Evolutionary conservation across 192 early-diverging fungal genomes (phyloP), one percentile per base, ranked within the genome.

Genomic region (Entophlyctis helioformis): DNA sequence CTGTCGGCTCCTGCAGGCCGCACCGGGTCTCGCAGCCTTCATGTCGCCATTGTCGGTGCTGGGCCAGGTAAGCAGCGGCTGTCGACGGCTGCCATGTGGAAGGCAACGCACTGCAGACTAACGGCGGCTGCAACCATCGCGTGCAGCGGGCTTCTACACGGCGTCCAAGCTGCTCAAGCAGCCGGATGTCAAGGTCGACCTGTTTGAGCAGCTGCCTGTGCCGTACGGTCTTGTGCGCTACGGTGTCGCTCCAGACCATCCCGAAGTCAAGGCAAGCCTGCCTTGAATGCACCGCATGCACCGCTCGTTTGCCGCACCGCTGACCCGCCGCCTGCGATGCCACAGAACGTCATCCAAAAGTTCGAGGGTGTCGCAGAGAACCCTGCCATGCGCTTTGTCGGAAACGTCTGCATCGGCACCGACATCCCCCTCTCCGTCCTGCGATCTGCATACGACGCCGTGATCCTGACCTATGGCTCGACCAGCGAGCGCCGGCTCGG

Each of bases 171-270:
- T 96, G 3, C 62, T 93, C n/a, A 78, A 76, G 53, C 59, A 74
- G 5, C 51, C 74, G 8, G 56, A 58, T 20, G 60, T 66, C 0
- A 24, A 56, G 13, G 56, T 98, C 27, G 88, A 95, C 54, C 84
- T 98, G 64, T 85, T 80, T 46, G 95, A 96, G 52, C 56, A 69
- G 22, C 64, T 89, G 0, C 87, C 89, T 0, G 68, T 86, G 0
- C 95, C 95, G 3, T 82, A 84, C 59, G 91, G 95, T 1, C 68
- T 96, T 5, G 89, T 89, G 21, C 75, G 91, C 1, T 98, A 78
- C 60, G 95, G 91, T 23, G 92, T 98, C 13, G 91, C 95, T 19
- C 89, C 95, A 3, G 89, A 95, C 60, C 95, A 98, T 53, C 89
- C 86, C 5, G 91, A 95, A 64, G 95, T 94, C 20, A 98, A 98